A percentile compares a stretch with the other conserved stretches of the same genome.
Conservation (phyloP, 768 basidiomycete species). For the Suillus placidus region DNA sequence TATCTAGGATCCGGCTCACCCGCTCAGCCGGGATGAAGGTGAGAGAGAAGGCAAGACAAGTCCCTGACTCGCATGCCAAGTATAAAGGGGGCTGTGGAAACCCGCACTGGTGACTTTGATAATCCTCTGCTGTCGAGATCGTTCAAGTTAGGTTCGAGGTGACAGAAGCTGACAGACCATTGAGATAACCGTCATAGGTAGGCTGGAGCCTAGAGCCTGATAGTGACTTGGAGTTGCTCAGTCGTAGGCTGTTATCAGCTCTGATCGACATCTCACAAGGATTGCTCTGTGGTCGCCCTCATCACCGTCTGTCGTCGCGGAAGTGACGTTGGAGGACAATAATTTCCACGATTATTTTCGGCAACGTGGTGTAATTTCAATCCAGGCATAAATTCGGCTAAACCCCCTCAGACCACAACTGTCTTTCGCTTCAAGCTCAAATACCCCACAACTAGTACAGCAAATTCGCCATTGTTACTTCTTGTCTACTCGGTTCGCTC, state of each 20-base stretch:
- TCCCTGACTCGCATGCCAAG: not conserved
- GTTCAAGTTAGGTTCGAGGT: not conserved
- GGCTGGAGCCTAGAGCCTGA: not conserved
- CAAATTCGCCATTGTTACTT: not conserved
- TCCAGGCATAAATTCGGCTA: conserved; percentile 19
- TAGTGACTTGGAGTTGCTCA: not conserved
- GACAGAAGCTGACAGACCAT: not conserved
- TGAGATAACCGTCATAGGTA: not conserved
- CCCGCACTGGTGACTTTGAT: not conserved
- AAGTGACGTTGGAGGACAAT: conserved; percentile 8
- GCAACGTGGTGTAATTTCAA: conserved; percentile 19
- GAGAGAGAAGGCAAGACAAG: conserved; percentile 3
- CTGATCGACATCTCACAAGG: not conserved
- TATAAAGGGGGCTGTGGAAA: not conserved
- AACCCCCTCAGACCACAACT: conserved; percentile 16
- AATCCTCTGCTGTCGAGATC: not conserved
- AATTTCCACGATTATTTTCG: conserved; percentile 24
- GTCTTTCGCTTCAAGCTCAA: conserved; percentile 8
- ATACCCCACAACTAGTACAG: conserved; percentile 11
- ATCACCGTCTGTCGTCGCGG: not conserved
- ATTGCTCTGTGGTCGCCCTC: not conserved
- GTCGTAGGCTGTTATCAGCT: not conserved
- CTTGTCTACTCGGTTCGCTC: conserved; percentile 4
- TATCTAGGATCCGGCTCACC: conserved; percentile 7
- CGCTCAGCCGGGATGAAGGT: conserved; percentile 13